Conservation (phyloP, 106 monocot genomes). For the Dendrobium catenatum region DNA sequence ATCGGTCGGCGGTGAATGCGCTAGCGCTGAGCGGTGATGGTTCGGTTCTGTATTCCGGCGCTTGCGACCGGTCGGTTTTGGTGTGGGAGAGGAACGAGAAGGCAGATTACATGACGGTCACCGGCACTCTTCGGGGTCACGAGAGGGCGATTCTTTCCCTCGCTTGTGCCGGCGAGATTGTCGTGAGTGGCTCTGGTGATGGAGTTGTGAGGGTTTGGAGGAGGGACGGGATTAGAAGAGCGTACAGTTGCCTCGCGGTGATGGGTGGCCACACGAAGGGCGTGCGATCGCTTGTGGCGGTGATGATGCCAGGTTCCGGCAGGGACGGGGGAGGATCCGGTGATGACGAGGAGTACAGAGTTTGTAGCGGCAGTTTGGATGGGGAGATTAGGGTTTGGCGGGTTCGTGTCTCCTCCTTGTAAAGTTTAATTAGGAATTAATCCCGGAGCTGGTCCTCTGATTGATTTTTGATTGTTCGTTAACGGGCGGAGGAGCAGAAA, state of each 20-base stretch:
- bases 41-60: conserved; percentile 47
- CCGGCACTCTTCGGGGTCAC: conserved; percentile 35
- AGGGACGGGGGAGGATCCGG: neutral
- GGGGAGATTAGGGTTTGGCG: conserved; percentile 52
- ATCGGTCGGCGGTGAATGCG: conserved; percentile 50
- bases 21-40: conserved; percentile 54
- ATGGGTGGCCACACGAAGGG: conserved; percentile 33
- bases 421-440: neutral
- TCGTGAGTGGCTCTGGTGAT: conserved; percentile 35
- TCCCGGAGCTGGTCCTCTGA: neutral
- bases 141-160: conserved; percentile 34
- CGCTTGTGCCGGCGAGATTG: conserved; percentile 8
- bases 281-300: conserved; percentile 30
- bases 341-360: conserved; percentile 14
- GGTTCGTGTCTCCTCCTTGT: conserved; percentile 13
- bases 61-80: conserved; percentile 31
- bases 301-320: neutral
- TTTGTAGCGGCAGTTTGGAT: conserved; percentile 57
- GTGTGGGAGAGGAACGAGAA: conserved; percentile 47
- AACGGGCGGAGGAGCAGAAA: neutral
- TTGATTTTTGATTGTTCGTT: neutral
- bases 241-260: conserved; percentile 30
- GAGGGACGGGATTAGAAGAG: conserved; percentile 8
- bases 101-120: conserved; percentile 21
- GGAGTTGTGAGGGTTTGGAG: conserved; percentile 48